These are phyloP conservation scores for Pichia sp. DNA, from an alignment of 1,139 yeast species.

Conservation along the genomic window DNA sequence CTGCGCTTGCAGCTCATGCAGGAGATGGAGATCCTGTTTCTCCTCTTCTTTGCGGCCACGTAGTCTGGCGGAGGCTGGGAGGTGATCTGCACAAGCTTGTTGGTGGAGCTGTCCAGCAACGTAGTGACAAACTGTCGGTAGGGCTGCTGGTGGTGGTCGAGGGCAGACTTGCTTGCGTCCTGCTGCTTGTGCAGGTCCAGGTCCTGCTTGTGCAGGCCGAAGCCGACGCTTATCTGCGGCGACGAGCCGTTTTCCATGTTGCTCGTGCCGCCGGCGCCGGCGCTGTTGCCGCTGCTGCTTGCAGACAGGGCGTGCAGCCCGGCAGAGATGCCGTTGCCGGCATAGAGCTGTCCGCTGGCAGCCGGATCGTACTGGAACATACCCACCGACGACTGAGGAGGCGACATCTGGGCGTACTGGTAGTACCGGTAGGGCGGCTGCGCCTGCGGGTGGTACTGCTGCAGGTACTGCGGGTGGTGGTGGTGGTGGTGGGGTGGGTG, in stretches of 20 bases:
- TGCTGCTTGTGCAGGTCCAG: neutral
- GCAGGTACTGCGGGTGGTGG: slow-evolving; percentile 3
- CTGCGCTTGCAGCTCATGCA: slow-evolving; percentile 30
- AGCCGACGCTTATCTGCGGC: no score
- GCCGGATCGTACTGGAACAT: neutral
- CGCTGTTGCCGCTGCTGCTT: neutral
- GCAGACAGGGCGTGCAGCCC: neutral
- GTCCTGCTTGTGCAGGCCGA: neutral
- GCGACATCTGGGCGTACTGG: neutral
- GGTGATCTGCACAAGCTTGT: slow-evolving; percentile 23
- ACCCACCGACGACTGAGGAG: neutral
- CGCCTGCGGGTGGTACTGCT: slow-evolving; percentile 5
- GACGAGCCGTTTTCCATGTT: no score
- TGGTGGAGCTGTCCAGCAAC: slow-evolving; percentile 15
- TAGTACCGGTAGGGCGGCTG: neutral
- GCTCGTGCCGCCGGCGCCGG: no score
- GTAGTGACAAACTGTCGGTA: slow-evolving; percentile 16
- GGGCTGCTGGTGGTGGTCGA: slow-evolving; percentile 5
- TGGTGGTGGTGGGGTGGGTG: neutral
- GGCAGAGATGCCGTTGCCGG: no score
- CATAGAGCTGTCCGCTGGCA: neutral
- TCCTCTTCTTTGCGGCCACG: slow-evolving; percentile 23
- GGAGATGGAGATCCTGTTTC: slow-evolving; percentile 30
- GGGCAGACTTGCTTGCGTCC: neutral
- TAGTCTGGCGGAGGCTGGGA: slow-evolving; percentile 21